Percentiles rank a stretch among this genome's conserved stretches.
Evolutionary conservation across 2,329 filamentous ascomycete genomes (phyloP).

Genomic region (Epichloe coenophiala): DNA sequence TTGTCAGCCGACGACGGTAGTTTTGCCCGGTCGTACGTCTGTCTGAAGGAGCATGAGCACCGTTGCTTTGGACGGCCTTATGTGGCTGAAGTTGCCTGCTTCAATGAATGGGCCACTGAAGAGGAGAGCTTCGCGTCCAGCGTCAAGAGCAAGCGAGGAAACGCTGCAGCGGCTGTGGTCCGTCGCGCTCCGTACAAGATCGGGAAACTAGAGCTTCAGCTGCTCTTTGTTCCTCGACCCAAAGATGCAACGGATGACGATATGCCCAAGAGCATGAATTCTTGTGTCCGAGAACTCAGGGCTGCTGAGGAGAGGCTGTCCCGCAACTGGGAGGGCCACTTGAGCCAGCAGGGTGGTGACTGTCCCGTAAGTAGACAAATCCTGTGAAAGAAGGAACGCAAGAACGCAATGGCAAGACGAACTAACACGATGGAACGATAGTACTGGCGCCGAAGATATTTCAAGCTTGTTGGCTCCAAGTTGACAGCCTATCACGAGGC

Average conservation of each 20-base stretch:
- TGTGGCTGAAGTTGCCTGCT: conserved; percentile 80
- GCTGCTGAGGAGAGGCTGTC: conserved; percentile 72
- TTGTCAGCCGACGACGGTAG: conserved; percentile 83
- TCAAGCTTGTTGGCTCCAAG: conserved; percentile 82
- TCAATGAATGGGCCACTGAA: conserved; percentile 97
- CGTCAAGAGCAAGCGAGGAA: conserved; percentile 84
- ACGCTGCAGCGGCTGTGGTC: conserved; percentile 50
- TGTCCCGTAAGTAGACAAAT: conserved; percentile 64
- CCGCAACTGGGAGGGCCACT: conserved; percentile 70
- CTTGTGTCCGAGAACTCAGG: conserved; percentile 83
- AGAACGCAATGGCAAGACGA: background rate
- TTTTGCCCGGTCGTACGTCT: conserved; percentile 88
- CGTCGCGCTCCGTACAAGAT: conserved; percentile 92
- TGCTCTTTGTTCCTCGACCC: conserved; percentile 88
- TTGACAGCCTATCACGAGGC: conserved; percentile 93
- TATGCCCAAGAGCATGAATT: conserved; percentile 99
- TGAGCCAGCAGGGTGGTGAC: conserved; percentile 95
- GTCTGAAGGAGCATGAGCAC: conserved; percentile 81
- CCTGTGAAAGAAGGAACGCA: too few species aligned
- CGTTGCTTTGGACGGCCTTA: conserved; percentile 80
- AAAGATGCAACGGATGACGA: conserved; percentile 80
- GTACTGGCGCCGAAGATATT: conserved; percentile 97
- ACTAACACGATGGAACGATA: conserved; percentile 31
- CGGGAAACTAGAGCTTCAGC: conserved; percentile 84
- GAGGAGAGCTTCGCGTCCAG: conserved; percentile 66